Conservation (phyloP, 2,329 filamentous ascomycete species). For the Aspergillus pseudonomiae region DNA sequence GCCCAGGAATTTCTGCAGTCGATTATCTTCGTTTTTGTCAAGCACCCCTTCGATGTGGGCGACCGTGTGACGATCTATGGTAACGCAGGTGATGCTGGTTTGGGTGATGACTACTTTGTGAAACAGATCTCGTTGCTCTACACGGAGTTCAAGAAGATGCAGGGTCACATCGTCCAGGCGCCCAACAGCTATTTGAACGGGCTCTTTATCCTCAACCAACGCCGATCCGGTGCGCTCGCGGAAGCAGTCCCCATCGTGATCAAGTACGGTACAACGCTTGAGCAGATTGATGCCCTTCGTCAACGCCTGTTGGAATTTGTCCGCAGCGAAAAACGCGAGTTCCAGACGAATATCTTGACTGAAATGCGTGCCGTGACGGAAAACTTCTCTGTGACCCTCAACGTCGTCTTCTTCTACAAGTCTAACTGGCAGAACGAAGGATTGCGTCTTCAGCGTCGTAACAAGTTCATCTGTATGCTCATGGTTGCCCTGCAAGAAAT, state of each 20-base stretch:
- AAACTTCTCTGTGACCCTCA: conserved; percentile 82
- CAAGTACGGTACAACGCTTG: conserved; percentile 82
- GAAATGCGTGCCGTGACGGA: conserved; percentile 80
- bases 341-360: conserved; percentile 81
- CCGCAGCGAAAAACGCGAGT: conserved; percentile 82
- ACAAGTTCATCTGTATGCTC: conserved; percentile 90
- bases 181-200: conserved; percentile 93
- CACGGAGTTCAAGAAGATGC: conserved; percentile 98
- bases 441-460: conserved; percentile 83
- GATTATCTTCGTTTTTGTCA: conserved; percentile 93
- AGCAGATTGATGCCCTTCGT: conserved; percentile 82
- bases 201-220: conserved; percentile 92
- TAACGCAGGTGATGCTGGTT: conserved; percentile 75
- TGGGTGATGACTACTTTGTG: conserved; percentile 93
- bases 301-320: conserved; percentile 82
- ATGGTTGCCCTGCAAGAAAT: conserved; percentile 83
- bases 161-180: conserved; percentile 92
- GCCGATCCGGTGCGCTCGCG: conserved; percentile 83
- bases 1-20: conserved; percentile 95
- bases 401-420: conserved; percentile 97
- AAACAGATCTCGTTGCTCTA: conserved; percentile 91
- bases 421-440: conserved; percentile 95
- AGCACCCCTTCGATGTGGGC: conserved; percentile 95
- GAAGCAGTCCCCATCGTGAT: conserved; percentile 83
- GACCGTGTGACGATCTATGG: conserved; percentile 92